Conservation (phyloP, 148 eudicot genomes). For the Camellia sinensis region DNA sequence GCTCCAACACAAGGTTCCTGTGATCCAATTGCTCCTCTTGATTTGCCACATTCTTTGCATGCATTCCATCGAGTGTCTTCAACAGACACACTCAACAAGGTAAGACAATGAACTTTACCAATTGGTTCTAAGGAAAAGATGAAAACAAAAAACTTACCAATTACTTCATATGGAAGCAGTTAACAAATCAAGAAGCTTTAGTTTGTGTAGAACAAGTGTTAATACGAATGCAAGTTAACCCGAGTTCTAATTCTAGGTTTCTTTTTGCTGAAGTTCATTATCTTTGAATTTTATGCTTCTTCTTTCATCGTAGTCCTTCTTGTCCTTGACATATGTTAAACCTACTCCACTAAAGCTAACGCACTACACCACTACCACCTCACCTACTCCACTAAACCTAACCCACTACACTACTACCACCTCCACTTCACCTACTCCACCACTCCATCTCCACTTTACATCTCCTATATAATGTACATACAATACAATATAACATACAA, state of each 20-base stretch:
- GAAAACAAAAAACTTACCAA: background rate
- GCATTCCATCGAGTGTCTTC: conserved; percentile 72
- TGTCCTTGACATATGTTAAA: conserved; percentile 5
- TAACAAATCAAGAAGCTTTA: background rate
- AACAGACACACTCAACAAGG: conserved; percentile 63
- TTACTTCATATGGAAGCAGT: background rate
- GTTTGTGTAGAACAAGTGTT: background rate
- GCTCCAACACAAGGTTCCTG: conserved; percentile 54
- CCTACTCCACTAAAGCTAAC: too few species aligned
- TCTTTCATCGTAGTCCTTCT: background rate
- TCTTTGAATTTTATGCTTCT: background rate
- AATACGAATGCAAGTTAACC: background rate
- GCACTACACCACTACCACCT: too few species aligned
- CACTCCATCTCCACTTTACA: too few species aligned
- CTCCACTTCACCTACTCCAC: too few species aligned
- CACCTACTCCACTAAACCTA: too few species aligned
- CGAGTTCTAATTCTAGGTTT: background rate
- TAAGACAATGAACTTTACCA: conserved; percentile 21
- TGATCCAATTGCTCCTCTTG: conserved; percentile 89
- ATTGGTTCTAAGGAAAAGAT: background rate
- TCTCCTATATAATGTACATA: too few species aligned
- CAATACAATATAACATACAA: too few species aligned
- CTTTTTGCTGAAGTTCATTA: background rate
- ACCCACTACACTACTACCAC: too few species aligned
- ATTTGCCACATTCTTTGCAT: conserved; percentile 90